Percentiles rank a stretch among this genome's conserved stretches.
phyloP scores from a whole-genome alignment of 768 basidiomycete genomes.

The Lactarius evosmus region DNA sequence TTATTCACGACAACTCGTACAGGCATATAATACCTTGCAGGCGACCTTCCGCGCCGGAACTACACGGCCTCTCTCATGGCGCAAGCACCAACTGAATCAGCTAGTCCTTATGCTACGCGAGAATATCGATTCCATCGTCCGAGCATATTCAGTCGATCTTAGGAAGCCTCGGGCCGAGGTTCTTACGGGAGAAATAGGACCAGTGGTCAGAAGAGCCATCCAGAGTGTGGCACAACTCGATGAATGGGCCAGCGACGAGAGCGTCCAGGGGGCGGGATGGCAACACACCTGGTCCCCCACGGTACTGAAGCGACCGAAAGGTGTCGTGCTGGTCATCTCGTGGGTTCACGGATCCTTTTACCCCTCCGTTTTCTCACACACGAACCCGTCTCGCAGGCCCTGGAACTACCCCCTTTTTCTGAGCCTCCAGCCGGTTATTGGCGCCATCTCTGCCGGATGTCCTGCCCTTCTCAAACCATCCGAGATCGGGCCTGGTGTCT shows the following conservation, averaged over 20 bases:
- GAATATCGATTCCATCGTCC: conserved; percentile 51
- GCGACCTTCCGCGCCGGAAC: conserved; percentile 63
- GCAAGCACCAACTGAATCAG: conserved; percentile 61
- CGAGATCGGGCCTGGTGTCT: conserved; percentile 57
- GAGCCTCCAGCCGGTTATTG: conserved; percentile 31
- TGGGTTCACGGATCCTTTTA: conserved; percentile 35
- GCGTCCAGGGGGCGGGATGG: conserved; percentile 39
- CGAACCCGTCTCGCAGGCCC: conserved; percentile 8
- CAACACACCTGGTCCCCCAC: conserved; percentile 52
- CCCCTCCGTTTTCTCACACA: neutral
- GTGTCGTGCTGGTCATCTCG: conserved; percentile 59
- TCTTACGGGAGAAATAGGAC: conserved; percentile 41
- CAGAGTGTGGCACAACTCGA: conserved; percentile 45
- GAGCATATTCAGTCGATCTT: conserved; percentile 39
- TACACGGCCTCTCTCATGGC: conserved; percentile 55
- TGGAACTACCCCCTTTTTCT: conserved; percentile 22
- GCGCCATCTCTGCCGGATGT: conserved; percentile 79
- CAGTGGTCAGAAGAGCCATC: conserved; percentile 34
- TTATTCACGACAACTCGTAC: neutral
- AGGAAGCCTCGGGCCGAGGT: conserved; percentile 31
- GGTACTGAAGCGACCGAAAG: conserved; percentile 56
- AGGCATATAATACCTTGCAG: conserved; percentile 20
- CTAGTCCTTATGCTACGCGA: conserved; percentile 60
- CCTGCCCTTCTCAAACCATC: conserved; percentile 73
- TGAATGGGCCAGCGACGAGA: conserved; percentile 53